Evolutionary conservation across 805 yeast species (phyloP).

Genomic region (Hanseniaspora thailandica): DNA sequence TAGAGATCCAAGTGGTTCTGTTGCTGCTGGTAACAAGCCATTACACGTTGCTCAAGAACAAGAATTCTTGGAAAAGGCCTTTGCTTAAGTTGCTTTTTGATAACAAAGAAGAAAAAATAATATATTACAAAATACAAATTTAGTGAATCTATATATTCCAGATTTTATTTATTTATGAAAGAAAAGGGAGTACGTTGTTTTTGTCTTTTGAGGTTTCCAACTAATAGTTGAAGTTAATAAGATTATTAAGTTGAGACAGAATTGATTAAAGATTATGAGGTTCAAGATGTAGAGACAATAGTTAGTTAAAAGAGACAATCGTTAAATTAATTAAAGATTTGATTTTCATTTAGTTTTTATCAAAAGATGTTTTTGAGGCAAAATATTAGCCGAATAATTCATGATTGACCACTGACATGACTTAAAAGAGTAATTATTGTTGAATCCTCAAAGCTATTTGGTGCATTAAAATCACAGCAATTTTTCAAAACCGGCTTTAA

Average conservation of each 20-base stretch:
- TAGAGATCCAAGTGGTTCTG: slow-evolving; percentile 95
- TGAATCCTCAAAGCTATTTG: no score
- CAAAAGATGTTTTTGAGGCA: no score
- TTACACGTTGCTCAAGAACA: slow-evolving; percentile 83
- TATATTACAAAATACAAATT: neutral
- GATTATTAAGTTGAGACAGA: no score
- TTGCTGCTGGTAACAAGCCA: slow-evolving; percentile 92
- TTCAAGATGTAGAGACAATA: no score
- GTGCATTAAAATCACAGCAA: neutral
- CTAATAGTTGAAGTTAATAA: no score
- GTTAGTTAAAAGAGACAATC: no score
- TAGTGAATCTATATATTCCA: neutral
- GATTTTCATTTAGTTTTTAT: no score
- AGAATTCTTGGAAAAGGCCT: slow-evolving; percentile 70
- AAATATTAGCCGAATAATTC: no score
- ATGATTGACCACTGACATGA: neutral
- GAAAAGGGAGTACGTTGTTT: neutral
- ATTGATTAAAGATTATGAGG: no score
- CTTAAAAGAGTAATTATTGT: neutral
- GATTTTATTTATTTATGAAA: neutral
- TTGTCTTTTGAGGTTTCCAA: no score
- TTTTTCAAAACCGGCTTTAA: neutral
- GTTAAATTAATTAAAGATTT: no score
- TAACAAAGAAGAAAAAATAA: neutral
- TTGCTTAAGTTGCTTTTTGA: slow-evolving; percentile 24